Evolutionary conservation across 768 basidiomycete genomes (phyloP), one percentile per base, ranked within the genome.

Genomic region (Mycena haematopus): DNA sequence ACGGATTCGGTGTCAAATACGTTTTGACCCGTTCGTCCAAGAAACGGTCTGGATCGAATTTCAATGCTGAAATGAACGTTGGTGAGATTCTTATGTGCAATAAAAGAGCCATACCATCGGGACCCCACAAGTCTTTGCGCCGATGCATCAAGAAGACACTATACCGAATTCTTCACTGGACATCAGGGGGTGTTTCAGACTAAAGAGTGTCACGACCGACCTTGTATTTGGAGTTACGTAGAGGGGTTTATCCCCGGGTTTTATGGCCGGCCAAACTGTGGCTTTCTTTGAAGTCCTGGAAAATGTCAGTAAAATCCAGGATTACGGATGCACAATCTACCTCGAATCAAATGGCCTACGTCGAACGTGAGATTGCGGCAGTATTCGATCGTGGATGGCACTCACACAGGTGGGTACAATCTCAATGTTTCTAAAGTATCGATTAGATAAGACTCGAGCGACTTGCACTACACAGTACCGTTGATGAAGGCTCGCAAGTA

Each of bases 1-100:
- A 82, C 0, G 80, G 80, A 45, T 80, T 79, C 73, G 73, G 70
- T 2, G 72, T 76, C 36, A 83, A 70, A 51, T 80, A 79, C 58
- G 79, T 78, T 15, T 70, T 63, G 5, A 79, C 76, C 51, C 38
- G 71, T 15, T 78, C 67, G 66, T 82, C 82, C 19, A 82, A 67
- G 73, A 80, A 83, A 1, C 81, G 73, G 40, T 80, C 79, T 0
- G 82, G 81, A 52, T 83, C 82, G 52, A 82, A 83, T 51, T 74
- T 68, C 19, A 73, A 57, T 0, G 79, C 79, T 80, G 27, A 35
- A 17, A 22, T 19, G 36, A 5, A 40, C 14, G 4, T 24, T 31
- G 2, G 13, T 21, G 11, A 14, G 24, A 27, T 31, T 31, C 29
- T 31, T 4, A 10, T 10, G 15, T 22, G 14, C 8, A 17, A n/a